phyloP scores from a whole-genome alignment of 768 basidiomycete species.

The Lentinula detonsa region DNA sequence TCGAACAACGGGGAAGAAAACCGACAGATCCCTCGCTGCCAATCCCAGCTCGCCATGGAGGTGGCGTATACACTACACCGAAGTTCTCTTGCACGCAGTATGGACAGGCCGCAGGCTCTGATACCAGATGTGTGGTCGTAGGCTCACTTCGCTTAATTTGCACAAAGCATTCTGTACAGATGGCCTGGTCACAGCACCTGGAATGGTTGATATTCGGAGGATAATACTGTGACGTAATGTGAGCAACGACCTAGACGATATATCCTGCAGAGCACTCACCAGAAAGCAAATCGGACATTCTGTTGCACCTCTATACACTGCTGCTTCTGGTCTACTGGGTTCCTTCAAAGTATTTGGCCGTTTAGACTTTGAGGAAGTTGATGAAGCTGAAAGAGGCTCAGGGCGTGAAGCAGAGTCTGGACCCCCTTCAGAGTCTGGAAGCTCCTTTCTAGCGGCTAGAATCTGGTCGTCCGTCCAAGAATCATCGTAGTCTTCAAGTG shows the following conservation, averaged over 20 bases:
- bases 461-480: constrained; percentile 88
- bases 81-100: constrained; percentile 98
- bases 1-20: constrained; percentile 10
- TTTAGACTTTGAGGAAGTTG: constrained; percentile 36
- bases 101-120: constrained; percentile 95
- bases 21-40: constrained; percentile 68
- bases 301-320: constrained; percentile 75
- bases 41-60: constrained; percentile 75
- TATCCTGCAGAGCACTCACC: constrained; percentile 40
- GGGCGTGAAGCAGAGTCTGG: constrained; percentile 30
- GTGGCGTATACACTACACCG: constrained; percentile 83
- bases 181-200: constrained; percentile 96
- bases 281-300: constrained; percentile 99
- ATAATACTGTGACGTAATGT: constrained; percentile 70
- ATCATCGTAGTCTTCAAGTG: constrained; percentile 88
- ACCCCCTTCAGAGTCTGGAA: constrained; percentile 40
- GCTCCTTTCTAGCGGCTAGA: constrained; percentile 71
- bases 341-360: constrained; percentile 60
- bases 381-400: constrained; percentile 27
- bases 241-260: constrained; percentile 11
- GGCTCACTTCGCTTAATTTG: constrained; percentile 98
- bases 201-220: constrained; percentile 96
- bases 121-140: constrained; percentile 90
- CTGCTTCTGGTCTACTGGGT: constrained; percentile 64
- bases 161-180: constrained; percentile 99